Evolutionary conservation across 768 basidiomycete genomes (phyloP).

Genomic region (Peribolospora kevripleyi): DNA sequence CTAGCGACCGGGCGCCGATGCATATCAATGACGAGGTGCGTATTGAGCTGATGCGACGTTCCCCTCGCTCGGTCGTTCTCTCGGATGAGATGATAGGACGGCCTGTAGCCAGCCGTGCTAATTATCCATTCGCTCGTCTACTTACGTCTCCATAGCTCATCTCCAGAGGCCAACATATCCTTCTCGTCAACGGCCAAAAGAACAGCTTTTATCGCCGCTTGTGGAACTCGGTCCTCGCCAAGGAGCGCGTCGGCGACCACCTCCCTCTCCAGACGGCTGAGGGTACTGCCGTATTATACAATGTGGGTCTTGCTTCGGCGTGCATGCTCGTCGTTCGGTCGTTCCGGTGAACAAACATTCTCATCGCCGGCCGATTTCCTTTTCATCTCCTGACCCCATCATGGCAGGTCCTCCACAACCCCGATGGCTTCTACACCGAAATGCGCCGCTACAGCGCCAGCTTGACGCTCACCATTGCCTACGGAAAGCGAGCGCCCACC

Average conservation of each 20-base stretch:
- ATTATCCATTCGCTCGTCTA: neutral
- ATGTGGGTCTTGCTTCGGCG: too few relatives aligned
- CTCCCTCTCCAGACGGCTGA: too few relatives aligned
- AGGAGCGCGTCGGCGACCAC: too few relatives aligned
- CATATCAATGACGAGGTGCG: too few relatives aligned
- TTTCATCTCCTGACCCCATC: neutral
- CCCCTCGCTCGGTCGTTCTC: too few relatives aligned
- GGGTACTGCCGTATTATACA: too few relatives aligned
- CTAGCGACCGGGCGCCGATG: neutral
- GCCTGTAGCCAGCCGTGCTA: too few relatives aligned
- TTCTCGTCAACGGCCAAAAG: neutral
- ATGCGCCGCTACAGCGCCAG: neutral
- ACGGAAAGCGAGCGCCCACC: conserved; percentile 1
- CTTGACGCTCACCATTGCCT: neutral
- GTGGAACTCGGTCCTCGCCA: neutral
- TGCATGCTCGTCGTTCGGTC: too few relatives aligned
- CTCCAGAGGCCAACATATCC: neutral
- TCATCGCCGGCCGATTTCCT: too few relatives aligned
- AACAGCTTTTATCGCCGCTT: neutral
- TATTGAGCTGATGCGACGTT: too few relatives aligned
- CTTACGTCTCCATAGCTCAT: neutral
- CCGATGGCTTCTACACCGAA: neutral
- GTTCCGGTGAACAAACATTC: too few relatives aligned
- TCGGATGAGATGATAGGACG: too few relatives aligned
- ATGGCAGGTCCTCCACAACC: neutral